Evolutionary conservation across 208 protist species (phyloP).

Genomic region (Acanthamoeba castellanii): DNA sequence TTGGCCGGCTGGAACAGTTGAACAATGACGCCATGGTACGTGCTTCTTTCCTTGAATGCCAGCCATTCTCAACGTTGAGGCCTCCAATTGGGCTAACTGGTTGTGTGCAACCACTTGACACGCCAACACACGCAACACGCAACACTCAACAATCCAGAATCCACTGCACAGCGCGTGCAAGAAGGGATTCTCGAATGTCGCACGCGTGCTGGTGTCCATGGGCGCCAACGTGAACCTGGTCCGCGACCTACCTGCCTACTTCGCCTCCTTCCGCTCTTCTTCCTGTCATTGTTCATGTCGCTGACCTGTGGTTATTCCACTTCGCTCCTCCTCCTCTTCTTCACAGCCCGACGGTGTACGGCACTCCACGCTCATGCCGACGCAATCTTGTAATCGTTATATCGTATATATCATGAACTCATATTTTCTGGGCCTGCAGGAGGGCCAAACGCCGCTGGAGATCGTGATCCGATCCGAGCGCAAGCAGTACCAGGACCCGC

Average conservation of each 20-base stretch:
- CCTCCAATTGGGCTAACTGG: neutral
- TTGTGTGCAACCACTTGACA: neutral
- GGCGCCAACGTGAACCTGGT: conserved; percentile 1
- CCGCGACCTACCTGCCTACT: neutral
- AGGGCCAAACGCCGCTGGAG: conserved; percentile 12
- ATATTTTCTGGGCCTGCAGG: neutral
- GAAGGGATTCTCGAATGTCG: conserved; percentile 3
- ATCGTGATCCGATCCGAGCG: conserved; percentile 15
- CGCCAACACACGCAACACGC: too few species aligned
- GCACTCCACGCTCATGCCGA: neutral
- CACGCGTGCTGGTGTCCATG: neutral
- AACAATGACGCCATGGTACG: neutral
- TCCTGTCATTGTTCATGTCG: neutral
- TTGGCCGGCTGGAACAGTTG: neutral
- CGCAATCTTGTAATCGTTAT: neutral
- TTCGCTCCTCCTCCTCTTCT: neutral
- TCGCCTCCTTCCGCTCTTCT: neutral
- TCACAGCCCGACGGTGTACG: conserved; percentile 23
- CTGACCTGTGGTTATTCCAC: neutral
- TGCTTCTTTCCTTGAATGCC: too few species aligned
- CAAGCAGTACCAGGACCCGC: conserved; percentile 17
- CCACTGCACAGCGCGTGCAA: conserved; percentile 24
- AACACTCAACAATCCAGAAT: neutral
- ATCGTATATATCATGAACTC: neutral
- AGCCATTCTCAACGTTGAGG: too few species aligned